Evolutionary conservation across 768 basidiomycete species (phyloP), one percentile per base, ranked within the genome.

Genomic region (Hericium alpestre): DNA sequence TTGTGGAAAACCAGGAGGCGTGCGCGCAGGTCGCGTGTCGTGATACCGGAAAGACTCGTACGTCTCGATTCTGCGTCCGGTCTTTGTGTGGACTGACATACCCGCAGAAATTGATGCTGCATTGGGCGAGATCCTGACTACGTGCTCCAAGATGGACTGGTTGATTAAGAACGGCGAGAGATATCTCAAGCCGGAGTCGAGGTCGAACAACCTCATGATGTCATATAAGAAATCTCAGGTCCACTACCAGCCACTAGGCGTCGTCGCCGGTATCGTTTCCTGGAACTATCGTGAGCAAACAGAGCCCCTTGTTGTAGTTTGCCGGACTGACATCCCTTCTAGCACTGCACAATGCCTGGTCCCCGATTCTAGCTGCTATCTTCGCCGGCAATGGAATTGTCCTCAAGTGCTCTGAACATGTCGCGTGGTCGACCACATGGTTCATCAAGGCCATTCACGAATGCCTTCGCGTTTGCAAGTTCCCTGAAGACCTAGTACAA

Each of bases 301-400:
- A n/a, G n/a, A 10, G 23, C 37, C 69, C 46, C n/a, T 32, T 37
- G 6, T 13, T 12, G 9, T 4, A 15, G 25, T 4, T 11, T 12
- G 15, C 32, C 68, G 43, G 23, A 55, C 58, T 43, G 51, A 10
- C n/a, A 52, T 20, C 23, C 25, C 38, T 51, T n/a, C 15, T 62
- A 93, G 92, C 93, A 38, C 72, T 97, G 56, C 95, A 98, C 70
- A 98, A 98, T 66, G 81, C 88, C 0, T 87, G 93, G 79, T 93
- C 92, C 1, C 95, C 95, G 1, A 92, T 99, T 57, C 73, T 98
- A 32, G 91, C 95, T 6, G 79, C 86, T 9, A 77, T 99, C 40
- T 95, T 96, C 68, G 77, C 93, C 8, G 96, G 95, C 5, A 95
- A 98, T 66, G 84, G 79, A 22, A 75, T 95, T 47, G 86, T 97